phyloP scores from a whole-genome alignment of 75 land plant species.

The Sequoia sempervirens region DNA sequence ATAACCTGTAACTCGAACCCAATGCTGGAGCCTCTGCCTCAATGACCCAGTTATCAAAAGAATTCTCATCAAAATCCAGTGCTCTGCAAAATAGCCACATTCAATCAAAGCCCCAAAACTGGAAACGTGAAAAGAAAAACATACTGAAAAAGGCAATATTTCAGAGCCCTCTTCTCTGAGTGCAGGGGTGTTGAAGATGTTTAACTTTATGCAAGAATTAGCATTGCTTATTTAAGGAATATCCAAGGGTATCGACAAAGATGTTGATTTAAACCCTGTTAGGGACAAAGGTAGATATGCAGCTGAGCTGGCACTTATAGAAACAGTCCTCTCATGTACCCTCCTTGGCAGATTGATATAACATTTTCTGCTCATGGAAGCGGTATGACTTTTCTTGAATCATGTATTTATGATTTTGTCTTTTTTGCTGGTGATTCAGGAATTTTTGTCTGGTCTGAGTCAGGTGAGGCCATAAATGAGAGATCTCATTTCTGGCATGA shows the following conservation, averaged over 20 bases:
- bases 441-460: too few species aligned
- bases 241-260: neutral
- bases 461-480: too few species aligned
- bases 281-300: neutral
- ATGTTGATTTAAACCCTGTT: neutral
- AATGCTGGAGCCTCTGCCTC: constrained; percentile 54
- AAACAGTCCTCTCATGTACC: neutral
- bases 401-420: neutral
- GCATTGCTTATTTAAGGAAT: neutral
- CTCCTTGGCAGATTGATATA: neutral
- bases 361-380: neutral
- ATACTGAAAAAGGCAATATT: neutral
- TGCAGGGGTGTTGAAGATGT: neutral
- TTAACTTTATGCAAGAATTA: neutral
- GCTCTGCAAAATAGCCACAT: constrained; percentile 27
- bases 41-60: constrained; percentile 69
- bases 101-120: neutral
- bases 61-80: constrained; percentile 37
- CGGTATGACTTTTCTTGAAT: neutral
- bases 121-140: neutral
- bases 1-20: constrained; percentile 48
- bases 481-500: too few species aligned
- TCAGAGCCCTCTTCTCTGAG: neutral
- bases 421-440: too few species aligned
- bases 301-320: neutral